Percentiles rank a stretch among this genome's conserved stretches.
These are phyloP conservation scores for Tricladium varicosporioides DNA, from an alignment of 2,329 filamentous ascomycete species.

Conservation along the genomic window DNA sequence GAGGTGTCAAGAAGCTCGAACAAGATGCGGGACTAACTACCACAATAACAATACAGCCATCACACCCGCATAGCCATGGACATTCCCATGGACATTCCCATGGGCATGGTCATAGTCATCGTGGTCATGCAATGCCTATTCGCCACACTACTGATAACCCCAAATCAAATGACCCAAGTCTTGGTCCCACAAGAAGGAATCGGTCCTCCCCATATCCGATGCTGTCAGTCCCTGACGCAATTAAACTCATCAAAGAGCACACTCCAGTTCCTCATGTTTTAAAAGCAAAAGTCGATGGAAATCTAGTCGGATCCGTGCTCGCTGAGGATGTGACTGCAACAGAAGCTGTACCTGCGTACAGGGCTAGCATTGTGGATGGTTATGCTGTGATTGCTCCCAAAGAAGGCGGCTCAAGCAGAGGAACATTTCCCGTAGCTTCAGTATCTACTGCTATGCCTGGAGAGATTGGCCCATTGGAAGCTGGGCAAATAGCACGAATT, in stretches of 20 bases:
- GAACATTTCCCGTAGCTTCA: slow-evolving; percentile 80
- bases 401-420: slow-evolving; percentile 62
- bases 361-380: slow-evolving; percentile 94
- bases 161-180: slow-evolving; percentile 58
- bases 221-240: slow-evolving; percentile 79
- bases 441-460: slow-evolving; percentile 82
- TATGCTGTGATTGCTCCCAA: slow-evolving; percentile 76
- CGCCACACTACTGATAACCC: slow-evolving; percentile 67
- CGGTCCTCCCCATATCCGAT: slow-evolving; percentile 90
- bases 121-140: slow-evolving; percentile 62
- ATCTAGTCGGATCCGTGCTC: slow-evolving; percentile 73
- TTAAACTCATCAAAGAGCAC: slow-evolving; percentile 68
- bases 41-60: slow-evolving; percentile 25
- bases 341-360: slow-evolving; percentile 87
- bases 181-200: slow-evolving; percentile 68
- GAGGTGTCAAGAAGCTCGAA: slow-evolving; percentile 81
- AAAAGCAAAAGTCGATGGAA: slow-evolving; percentile 58
- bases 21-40: slow-evolving; percentile 67
- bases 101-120: slow-evolving; percentile 54
- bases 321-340: slow-evolving; percentile 77
- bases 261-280: slow-evolving; percentile 62
- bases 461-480: slow-evolving; percentile 60
- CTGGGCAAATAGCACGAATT: slow-evolving; percentile 81
- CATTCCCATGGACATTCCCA: slow-evolving; percentile 45
- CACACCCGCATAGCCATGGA: slow-evolving; percentile 50